Conservation (phyloP, 2,329 filamentous ascomycete species). For the Myriangium duriaei region DNA sequence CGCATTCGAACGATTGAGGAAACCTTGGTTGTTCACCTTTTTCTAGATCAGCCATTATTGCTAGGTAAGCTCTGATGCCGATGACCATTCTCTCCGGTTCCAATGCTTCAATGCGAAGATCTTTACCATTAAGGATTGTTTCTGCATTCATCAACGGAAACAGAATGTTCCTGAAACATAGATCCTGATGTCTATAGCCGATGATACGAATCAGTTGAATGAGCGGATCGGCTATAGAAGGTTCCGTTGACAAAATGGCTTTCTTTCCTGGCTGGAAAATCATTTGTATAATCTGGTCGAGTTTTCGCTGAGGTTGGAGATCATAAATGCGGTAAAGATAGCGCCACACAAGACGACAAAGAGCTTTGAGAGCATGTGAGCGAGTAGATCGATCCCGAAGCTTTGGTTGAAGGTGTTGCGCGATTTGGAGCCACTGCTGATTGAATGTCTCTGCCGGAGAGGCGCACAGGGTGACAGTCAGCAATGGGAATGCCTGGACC, state of each 20-base stretch:
- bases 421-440: conserved; percentile 73
- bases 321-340: conserved; percentile 65
- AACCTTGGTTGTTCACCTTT: conserved; percentile 77
- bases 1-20: conserved; percentile 50
- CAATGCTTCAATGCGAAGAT: conserved; percentile 78
- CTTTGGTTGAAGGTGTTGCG: conserved; percentile 64
- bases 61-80: conserved; percentile 84
- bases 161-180: conserved; percentile 86
- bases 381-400: conserved; percentile 73
- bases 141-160: conserved; percentile 81
- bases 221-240: conserved; percentile 72
- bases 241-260: conserved; percentile 70
- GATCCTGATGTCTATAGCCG: conserved; percentile 83
- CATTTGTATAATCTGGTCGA: conserved; percentile 80
- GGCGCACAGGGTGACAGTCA: conserved; percentile 74
- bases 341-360: conserved; percentile 85
- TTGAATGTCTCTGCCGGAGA: conserved; percentile 75
- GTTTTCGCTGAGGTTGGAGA: conserved; percentile 62
- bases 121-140: conserved; percentile 43
- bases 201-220: conserved; percentile 92
- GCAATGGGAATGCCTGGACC: conserved; percentile 76
- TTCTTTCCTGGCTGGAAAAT: conserved; percentile 71
- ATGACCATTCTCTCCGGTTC: conserved; percentile 97
- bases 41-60: conserved; percentile 86
- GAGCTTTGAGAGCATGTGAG: conserved; percentile 71